Evolutionary conservation across 805 yeast genomes (phyloP), one percentile per base, ranked within the genome.

Genomic region (Wickerhamiella bombiphila): DNA sequence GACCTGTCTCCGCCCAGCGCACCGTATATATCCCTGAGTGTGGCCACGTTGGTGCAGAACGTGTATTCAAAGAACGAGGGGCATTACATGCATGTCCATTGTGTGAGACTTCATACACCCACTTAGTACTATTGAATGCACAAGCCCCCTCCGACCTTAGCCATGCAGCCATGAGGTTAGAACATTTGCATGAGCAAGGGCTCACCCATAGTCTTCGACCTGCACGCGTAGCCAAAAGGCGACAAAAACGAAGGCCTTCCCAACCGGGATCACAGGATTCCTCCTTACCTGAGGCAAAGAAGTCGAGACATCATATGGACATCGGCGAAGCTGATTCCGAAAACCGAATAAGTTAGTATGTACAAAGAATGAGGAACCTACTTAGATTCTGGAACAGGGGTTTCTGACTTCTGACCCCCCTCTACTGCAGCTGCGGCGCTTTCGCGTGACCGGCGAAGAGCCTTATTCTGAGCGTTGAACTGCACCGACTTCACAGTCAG

Each of bases 11-110:
- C 4, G n/a, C 25, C 26, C 35, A 32, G 18, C 35, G 26, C 7
- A 14, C 33, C 15, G 49, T 63, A 1, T 72, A 72, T 49, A 43
- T 69, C 2, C 68, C 61, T 0, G 57, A 54, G 28, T 57, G 62
- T 36, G 62, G 63, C 5, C 61, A 57, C 36, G 52, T 56, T 3
- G 42, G 46, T 18, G 35, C 50, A 2, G 41, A 42, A 16, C 40
- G 33, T 6, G 33, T 17, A 16, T 20, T 19, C 5, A 22, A 17
- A 17, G 33, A 19, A 8, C 20, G 5, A 15, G n/a, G n/a, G n/a
- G n/a, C n/a, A n/a, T n/a, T n/a, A n/a, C 15, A 29, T 15, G 32
- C 36, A 16, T 58, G 61, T 33, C 48, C 53, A 1, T 47, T 52
- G 54, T 74, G 79, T 51, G 52, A 48, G 18, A 37, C 37, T 3